Evolutionary conservation across 495 filamentous ascomycete genomes (phyloP).

Genomic region (Pseudevernia furfuracea): DNA sequence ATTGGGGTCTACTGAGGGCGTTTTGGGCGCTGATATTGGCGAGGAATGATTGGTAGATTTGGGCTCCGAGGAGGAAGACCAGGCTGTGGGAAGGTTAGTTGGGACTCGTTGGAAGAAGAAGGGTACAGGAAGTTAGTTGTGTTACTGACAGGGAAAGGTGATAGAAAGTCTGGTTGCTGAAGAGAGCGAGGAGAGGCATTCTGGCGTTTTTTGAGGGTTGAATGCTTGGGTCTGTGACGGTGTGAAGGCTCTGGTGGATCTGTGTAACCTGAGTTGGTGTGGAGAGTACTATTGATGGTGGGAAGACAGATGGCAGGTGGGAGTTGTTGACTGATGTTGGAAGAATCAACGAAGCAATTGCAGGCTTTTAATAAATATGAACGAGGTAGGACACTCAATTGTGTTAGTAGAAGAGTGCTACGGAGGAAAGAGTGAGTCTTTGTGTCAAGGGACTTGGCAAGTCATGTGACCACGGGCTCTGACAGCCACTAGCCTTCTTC

Average conservation of each 20-base stretch:
- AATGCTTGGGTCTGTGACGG: neutral
- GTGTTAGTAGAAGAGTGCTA: too few relatives aligned
- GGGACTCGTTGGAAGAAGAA: neutral
- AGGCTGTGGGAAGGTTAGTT: neutral
- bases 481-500: too few relatives aligned
- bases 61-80: conserved; percentile 28
- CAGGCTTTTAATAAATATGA: too few relatives aligned
- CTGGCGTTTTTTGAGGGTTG: neutral
- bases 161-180: neutral
- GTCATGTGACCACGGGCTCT: too few relatives aligned
- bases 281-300: too few relatives aligned
- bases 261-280: too few relatives aligned
- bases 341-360: too few relatives aligned
- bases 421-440: too few relatives aligned
- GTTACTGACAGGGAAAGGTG: neutral
- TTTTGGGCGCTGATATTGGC: conserved; percentile 4
- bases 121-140: neutral
- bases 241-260: neutral
- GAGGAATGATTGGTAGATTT: conserved; percentile 10
- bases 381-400: too few relatives aligned
- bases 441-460: too few relatives aligned
- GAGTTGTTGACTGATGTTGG: too few relatives aligned
- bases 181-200: neutral
- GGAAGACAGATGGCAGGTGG: too few relatives aligned
- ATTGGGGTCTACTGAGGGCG: neutral